phyloP scores from a whole-genome alignment of 2,329 filamentous ascomycete genomes.

The Fusarium setosum region DNA sequence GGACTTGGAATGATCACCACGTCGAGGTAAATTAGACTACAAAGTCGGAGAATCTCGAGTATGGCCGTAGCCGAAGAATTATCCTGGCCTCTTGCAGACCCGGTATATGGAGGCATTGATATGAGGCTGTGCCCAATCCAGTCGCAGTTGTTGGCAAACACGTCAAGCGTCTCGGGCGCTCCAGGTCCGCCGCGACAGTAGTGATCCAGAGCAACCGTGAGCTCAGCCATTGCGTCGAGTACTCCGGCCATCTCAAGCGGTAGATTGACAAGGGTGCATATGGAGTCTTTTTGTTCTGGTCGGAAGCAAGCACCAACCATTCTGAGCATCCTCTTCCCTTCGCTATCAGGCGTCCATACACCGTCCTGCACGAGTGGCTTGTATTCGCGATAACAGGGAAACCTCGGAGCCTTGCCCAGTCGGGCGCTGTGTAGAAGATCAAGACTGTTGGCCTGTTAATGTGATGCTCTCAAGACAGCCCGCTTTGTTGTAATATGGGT shows the following conservation, averaged over 20 bases:
- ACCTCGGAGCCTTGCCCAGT: not conserved
- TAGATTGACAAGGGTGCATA: too few relatives aligned
- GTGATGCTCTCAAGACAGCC: too few relatives aligned
- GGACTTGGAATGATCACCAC: not conserved
- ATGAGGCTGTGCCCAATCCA: not conserved
- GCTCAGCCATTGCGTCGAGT: not conserved
- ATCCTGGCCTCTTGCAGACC: not conserved
- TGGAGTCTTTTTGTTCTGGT: too few relatives aligned
- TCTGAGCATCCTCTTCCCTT: too few relatives aligned
- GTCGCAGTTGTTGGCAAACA: constrained; percentile 3
- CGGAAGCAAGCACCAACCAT: too few relatives aligned
- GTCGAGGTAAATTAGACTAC: not conserved
- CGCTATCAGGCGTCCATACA: too few relatives aligned
- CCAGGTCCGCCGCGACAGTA: not conserved
- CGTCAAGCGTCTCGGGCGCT: not conserved
- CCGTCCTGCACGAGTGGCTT: not conserved
- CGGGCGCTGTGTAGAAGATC: not conserved
- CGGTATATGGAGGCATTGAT: not conserved
- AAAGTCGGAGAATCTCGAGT: not conserved
- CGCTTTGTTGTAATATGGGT: too few relatives aligned
- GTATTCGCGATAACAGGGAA: not conserved
- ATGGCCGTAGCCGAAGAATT: not conserved
- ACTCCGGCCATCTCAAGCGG: not conserved
- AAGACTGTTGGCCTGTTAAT: not conserved
- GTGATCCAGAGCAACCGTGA: not conserved